phyloP scores from a whole-genome alignment of 345 rosid species.

The Citrus mangshanensis region DNA sequence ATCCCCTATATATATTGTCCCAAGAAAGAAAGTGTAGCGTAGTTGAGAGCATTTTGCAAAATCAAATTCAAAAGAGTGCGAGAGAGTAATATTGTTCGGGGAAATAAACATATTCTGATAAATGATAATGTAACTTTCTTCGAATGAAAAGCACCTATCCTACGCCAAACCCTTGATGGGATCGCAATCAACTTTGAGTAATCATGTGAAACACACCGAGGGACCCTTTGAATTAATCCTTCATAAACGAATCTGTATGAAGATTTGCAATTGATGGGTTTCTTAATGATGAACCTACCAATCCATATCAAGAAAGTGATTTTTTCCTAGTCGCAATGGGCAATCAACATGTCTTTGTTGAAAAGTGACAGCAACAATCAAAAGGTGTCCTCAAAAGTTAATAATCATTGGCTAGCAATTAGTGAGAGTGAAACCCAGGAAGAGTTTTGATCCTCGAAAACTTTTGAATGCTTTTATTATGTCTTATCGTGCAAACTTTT shows the following conservation, averaged over 20 bases:
- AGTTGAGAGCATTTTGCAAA: constrained; percentile 3
- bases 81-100: constrained; percentile 13
- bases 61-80: constrained; percentile 1
- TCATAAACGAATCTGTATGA: not conserved
- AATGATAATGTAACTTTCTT: constrained; percentile 1
- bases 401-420: not conserved
- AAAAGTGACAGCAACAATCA: not conserved
- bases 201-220: not conserved
- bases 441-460: not conserved
- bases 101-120: not conserved
- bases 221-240: not conserved
- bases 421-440: not conserved
- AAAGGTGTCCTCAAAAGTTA: not conserved
- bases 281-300: not conserved
- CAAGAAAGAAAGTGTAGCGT: constrained; percentile 3
- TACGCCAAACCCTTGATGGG: not conserved
- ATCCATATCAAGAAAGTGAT: not conserved
- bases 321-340: not conserved
- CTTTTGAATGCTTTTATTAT: not conserved
- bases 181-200: not conserved
- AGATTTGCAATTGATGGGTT: not conserved
- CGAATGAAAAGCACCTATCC: not conserved
- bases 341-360: not conserved
- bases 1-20: constrained; percentile 1
- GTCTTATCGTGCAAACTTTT: not conserved